A percentile compares a stretch with the other conserved stretches of the same genome.
Conservation (phyloP, 495 filamentous ascomycete genomes). For the Penicillium cosmopolitanum region DNA sequence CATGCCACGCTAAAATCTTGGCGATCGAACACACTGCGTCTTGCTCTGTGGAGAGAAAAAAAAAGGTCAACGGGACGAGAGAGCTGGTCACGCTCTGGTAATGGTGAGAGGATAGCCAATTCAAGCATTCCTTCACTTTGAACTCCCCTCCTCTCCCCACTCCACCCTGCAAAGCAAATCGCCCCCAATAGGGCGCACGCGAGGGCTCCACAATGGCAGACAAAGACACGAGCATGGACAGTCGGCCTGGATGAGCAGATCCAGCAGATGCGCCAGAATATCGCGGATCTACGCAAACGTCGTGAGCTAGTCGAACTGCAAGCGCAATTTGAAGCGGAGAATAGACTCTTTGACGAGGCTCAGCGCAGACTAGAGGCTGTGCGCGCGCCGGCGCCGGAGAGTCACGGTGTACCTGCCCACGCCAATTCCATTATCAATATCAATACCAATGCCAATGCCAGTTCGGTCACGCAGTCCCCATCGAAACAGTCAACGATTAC, state of each 20-base stretch:
- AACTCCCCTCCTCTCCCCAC: neutral
- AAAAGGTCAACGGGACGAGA: neutral
- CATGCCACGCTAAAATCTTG: constrained; percentile 1
- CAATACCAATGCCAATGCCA: neutral
- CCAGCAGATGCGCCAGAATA: neutral
- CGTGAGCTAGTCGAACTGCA: constrained; percentile 6
- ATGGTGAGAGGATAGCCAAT: too few relatives aligned
- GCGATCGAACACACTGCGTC: neutral
- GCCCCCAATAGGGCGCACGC: neutral
- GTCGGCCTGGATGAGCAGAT: constrained; percentile 1
- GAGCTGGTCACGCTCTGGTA: neutral
- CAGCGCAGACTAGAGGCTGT: neutral
- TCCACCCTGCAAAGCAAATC: neutral
- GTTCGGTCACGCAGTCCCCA: neutral
- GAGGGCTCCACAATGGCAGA: neutral
- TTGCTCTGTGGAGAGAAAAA: neutral
- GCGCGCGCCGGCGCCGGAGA: too few relatives aligned
- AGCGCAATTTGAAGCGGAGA: neutral
- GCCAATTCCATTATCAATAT: neutral
- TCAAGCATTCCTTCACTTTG: too few relatives aligned
- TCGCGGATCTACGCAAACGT: neutral
- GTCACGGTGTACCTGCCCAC: too few relatives aligned
- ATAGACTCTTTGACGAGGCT: constrained; percentile 6
- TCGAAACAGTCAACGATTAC: neutral
- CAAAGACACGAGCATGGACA: neutral